Evolutionary conservation across 2,329 filamentous ascomycete genomes (phyloP).

Genomic region (Moelleriella libera): DNA sequence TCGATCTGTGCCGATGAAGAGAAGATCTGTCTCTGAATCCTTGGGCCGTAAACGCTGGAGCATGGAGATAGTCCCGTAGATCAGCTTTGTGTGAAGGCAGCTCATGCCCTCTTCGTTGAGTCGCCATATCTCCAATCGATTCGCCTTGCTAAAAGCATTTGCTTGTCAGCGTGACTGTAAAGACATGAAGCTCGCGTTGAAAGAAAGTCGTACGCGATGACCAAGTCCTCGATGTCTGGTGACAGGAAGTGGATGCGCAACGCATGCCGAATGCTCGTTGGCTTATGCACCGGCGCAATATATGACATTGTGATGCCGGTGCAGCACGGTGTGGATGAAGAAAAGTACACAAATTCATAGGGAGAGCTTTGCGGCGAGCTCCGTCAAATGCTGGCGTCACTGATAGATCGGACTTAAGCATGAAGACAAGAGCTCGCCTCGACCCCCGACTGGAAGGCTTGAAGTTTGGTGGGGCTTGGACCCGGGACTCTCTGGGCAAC

Average conservation of each 20-base stretch:
- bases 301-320: constrained; percentile 58
- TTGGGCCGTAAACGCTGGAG: constrained; percentile 67
- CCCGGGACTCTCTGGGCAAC: too few relatives aligned
- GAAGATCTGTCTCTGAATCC: constrained; percentile 61
- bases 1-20: constrained; percentile 85
- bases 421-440: constrained; percentile 1
- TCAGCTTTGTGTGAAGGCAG: constrained; percentile 51
- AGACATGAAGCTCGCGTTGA: background rate
- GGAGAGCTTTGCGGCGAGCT: constrained; percentile 14
- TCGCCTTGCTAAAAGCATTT: constrained; percentile 50
- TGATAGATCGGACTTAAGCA: constrained; percentile 1
- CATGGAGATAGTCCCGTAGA: constrained; percentile 81
- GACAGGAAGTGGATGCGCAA: constrained; percentile 65
- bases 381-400: constrained; percentile 6
- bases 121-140: constrained; percentile 73
- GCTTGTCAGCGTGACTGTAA: background rate
- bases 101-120: constrained; percentile 48
- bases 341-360: constrained; percentile 3
- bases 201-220: constrained; percentile 58
- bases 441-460: too few relatives aligned
- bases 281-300: constrained; percentile 80
- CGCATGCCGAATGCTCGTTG: constrained; percentile 84
- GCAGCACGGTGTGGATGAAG: constrained; percentile 1
- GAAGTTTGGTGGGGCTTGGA: too few relatives aligned
- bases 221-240: constrained; percentile 63